A percentile compares a stretch with the other conserved stretches of the same genome.
phyloP scores from a whole-genome alignment of 148 eudicot species.

The Rhododendron ovatum region DNA sequence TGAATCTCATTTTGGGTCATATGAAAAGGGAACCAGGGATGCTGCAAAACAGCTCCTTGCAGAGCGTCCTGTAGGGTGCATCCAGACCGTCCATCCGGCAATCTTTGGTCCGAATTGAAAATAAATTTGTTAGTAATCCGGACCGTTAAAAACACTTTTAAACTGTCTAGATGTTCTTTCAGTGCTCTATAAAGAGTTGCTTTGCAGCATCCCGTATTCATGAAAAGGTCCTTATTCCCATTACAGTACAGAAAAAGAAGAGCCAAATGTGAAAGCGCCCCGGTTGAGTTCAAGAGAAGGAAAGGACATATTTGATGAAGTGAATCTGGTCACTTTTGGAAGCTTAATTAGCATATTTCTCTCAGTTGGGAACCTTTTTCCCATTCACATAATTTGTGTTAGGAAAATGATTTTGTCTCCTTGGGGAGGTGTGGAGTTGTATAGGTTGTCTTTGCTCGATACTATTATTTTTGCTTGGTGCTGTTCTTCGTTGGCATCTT shows the following conservation, averaged over 20 bases:
- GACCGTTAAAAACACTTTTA: too few species aligned
- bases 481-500: too few species aligned
- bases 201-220: too few species aligned
- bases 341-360: background rate
- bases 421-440: too few species aligned
- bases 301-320: slow-evolving; percentile 13
- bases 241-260: background rate
- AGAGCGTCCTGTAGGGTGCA: too few species aligned
- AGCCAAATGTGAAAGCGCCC: background rate
- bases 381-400: background rate
- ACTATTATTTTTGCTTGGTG: too few species aligned
- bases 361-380: background rate
- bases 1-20: background rate
- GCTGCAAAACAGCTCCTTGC: too few species aligned
- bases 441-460: too few species aligned
- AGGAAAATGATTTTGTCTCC: slow-evolving; percentile 11
- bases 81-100: too few species aligned
- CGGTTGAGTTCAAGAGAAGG: slow-evolving; percentile 2
- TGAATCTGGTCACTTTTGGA: slow-evolving; percentile 10
- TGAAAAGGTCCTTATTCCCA: background rate
- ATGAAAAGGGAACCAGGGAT: background rate
- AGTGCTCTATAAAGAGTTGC: too few species aligned
- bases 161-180: fast-evolving
- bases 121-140: too few species aligned
- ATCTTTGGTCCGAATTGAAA: too few species aligned